Conservation (phyloP, 2,329 filamentous ascomycete genomes). For the Bertia moriformis region DNA sequence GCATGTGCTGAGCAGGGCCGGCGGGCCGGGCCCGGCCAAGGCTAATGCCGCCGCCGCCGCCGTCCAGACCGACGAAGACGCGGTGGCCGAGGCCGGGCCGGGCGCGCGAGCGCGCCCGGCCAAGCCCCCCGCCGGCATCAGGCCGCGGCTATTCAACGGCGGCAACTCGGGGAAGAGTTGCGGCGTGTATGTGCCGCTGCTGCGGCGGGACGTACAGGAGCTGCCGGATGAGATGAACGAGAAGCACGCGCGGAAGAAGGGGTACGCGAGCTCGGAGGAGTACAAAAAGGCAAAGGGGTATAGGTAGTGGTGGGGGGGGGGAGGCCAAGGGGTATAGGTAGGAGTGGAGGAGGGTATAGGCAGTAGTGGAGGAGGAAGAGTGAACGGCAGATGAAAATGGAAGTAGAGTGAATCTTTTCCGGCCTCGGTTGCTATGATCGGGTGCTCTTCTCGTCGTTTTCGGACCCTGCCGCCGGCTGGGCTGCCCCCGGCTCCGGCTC, state of each 20-base stretch:
- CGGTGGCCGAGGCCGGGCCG: conserved; percentile 11
- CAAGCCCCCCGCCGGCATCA: conserved; percentile 10
- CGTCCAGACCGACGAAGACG: conserved; percentile 29
- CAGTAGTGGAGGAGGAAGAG: too few species aligned
- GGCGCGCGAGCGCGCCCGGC: conserved; percentile 8
- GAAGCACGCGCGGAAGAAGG: conserved; percentile 44
- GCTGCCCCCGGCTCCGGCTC: too few species aligned
- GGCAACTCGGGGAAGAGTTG: conserved; percentile 31
- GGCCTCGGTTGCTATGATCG: too few species aligned
- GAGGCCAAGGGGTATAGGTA: conserved; percentile 8
- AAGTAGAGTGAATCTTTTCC: too few species aligned
- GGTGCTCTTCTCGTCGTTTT: too few species aligned
- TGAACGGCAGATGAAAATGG: too few species aligned
- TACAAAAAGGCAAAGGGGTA: conserved; percentile 12
- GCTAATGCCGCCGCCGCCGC: conserved; percentile 19
- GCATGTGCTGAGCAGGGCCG: conserved; percentile 30
- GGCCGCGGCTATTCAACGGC: conserved; percentile 34
- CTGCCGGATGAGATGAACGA: conserved; percentile 42
- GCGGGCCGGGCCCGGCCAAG: conserved; percentile 1
- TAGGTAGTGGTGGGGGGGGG: too few species aligned
- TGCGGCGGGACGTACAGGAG: conserved; percentile 32
- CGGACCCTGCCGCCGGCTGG: too few species aligned
- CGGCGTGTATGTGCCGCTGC: conserved; percentile 38
- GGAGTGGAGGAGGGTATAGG: too few species aligned
- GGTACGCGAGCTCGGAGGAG: conserved; percentile 35